phyloP scores from a whole-genome alignment of 352 stramenopile species.

The Globisporangium nagaii region DNA sequence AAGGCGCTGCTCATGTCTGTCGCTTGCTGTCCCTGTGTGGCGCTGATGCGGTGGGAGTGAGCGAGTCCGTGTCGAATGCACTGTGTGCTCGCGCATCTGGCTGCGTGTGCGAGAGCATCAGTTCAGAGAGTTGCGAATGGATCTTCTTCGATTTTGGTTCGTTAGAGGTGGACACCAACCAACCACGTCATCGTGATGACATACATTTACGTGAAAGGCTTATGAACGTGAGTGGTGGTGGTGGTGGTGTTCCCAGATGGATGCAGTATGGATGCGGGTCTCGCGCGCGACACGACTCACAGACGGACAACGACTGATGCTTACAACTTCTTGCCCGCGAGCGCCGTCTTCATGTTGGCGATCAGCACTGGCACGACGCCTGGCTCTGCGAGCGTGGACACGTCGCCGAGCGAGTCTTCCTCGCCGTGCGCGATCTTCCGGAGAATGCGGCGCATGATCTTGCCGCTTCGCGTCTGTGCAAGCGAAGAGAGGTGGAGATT shows the following conservation, averaged over 20 bases:
- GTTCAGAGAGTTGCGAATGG: no score
- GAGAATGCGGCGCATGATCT: slow-evolving; percentile 99
- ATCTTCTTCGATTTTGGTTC: no score
- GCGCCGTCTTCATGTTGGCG: slow-evolving; percentile 73
- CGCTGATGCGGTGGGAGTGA: no score
- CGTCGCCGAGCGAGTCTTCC: slow-evolving; percentile 93
- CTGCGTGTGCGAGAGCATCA: no score
- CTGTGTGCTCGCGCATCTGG: no score
- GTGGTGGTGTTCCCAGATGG: no score
- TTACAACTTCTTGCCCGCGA: slow-evolving; percentile 65
- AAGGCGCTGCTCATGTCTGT: no score
- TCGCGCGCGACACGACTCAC: not conserved
- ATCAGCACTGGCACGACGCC: slow-evolving; percentile 93
- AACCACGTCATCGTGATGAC: no score
- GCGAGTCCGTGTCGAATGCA: no score
- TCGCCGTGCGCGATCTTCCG: slow-evolving; percentile 97
- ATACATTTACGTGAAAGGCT: slow-evolving; percentile 3
- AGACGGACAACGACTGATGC: not conserved
- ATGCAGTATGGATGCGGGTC: not conserved
- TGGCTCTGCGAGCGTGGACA: slow-evolving; percentile 95
- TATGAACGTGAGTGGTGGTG: no score
- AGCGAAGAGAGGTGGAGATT: not conserved
- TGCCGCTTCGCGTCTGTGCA: slow-evolving; percentile 89
- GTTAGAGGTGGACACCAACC: no score
- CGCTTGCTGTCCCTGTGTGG: no score